Evolutionary conservation across 805 yeast genomes (phyloP).

Genomic region (Zygoascus ofunaensis): DNA sequence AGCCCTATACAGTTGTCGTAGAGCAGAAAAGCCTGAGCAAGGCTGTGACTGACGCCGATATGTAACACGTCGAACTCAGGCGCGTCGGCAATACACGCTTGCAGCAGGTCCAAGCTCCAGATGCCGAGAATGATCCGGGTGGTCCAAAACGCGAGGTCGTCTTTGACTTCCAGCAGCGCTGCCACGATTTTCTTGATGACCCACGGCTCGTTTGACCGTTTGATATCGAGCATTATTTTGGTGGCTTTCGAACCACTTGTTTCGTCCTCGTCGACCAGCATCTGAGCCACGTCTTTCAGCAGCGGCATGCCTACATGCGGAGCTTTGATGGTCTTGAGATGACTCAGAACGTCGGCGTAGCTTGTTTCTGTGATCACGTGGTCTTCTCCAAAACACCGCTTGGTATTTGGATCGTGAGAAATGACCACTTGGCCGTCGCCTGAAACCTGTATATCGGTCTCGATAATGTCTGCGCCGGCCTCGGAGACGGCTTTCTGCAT

Average conservation of each 20-base stretch:
- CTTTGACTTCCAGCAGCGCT: constrained; percentile 32
- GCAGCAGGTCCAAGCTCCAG: constrained; percentile 42
- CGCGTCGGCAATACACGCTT: constrained; percentile 33
- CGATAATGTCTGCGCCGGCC: constrained; percentile 39
- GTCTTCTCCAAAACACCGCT: constrained; percentile 39
- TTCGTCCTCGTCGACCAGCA: constrained; percentile 31
- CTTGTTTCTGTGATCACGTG: constrained; percentile 31
- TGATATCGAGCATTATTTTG: constrained; percentile 43
- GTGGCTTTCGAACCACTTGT: constrained; percentile 16
- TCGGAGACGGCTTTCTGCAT: constrained; percentile 23
- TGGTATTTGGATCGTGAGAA: constrained; percentile 45
- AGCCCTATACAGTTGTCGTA: constrained; percentile 50
- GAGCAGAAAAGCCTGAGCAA: constrained; percentile 28
- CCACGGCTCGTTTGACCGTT: constrained; percentile 37
- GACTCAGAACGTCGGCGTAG: constrained; percentile 31
- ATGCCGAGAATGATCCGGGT: constrained; percentile 41
- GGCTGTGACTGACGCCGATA: constrained; percentile 32
- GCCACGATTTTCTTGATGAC: constrained; percentile 35
- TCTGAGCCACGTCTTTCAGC: constrained; percentile 32
- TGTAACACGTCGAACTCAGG: constrained; percentile 29
- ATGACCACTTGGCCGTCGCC: constrained; percentile 45
- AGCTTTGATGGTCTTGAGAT: constrained; percentile 28
- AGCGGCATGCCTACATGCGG: constrained; percentile 35
- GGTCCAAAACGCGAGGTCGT: constrained; percentile 37
- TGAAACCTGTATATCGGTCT: constrained; percentile 49